Conservation (phyloP, 2,329 filamentous ascomycete genomes). For the Chlorencoelia australis region DNA sequence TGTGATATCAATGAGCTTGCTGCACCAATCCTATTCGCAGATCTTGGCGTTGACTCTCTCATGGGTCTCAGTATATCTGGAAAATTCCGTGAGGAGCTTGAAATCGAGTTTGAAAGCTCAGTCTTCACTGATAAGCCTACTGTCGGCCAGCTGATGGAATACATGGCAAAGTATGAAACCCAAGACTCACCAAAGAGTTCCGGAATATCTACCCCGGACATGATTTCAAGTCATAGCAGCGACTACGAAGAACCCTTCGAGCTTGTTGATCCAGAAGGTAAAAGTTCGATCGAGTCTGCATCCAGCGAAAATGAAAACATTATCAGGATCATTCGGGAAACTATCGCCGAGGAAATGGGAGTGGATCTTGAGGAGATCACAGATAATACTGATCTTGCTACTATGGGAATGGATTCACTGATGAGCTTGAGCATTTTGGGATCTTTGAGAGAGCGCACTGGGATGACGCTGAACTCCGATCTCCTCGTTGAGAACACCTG, state of each 20-base stretch:
- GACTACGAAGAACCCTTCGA: slow-evolving; percentile 1
- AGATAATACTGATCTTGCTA: slow-evolving; percentile 6
- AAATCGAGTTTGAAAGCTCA: slow-evolving; percentile 39
- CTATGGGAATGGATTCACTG: slow-evolving; percentile 9
- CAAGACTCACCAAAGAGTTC: not conserved
- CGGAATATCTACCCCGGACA: slow-evolving; percentile 3
- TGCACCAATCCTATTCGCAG: slow-evolving; percentile 43
- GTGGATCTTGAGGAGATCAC: slow-evolving; percentile 7
- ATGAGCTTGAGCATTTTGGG: slow-evolving; percentile 7
- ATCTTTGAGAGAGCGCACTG: slow-evolving; percentile 4
- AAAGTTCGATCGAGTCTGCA: not conserved
- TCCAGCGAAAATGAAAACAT: slow-evolving; percentile 2
- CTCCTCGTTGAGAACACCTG: slow-evolving; percentile 17
- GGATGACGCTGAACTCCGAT: slow-evolving; percentile 32
- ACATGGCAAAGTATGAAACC: slow-evolving; percentile 6
- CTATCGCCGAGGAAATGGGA: slow-evolving; percentile 9
- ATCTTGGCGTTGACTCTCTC: slow-evolving; percentile 51
- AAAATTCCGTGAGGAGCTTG: slow-evolving; percentile 45
- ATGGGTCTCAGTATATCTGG: slow-evolving; percentile 46
- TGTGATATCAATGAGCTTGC: slow-evolving; percentile 43
- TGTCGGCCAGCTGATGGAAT: slow-evolving; percentile 8
- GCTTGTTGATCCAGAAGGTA: not conserved
- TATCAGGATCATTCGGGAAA: slow-evolving; percentile 11
- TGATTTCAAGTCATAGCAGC: slow-evolving; percentile 1
- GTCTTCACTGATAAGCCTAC: slow-evolving; percentile 31